Evolutionary conservation across 148 eudicot genomes (phyloP).

Genomic region (Drosera capensis): DNA sequence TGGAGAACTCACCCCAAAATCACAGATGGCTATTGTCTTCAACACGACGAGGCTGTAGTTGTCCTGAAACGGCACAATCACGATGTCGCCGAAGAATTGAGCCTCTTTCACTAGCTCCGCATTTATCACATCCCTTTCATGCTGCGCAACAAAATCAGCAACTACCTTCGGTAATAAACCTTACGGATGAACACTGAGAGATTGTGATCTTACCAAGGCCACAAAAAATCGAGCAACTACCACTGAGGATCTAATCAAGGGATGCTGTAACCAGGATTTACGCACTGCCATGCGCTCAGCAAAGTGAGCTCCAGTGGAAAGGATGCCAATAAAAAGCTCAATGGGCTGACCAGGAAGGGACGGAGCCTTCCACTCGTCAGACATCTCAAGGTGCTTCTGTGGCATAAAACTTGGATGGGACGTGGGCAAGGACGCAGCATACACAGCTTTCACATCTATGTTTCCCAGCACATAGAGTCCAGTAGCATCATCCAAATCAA

Average conservation of each 20-base stretch:
- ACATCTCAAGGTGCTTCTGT: conserved; percentile 59
- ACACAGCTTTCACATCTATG: conserved; percentile 45
- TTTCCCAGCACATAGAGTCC: conserved; percentile 46
- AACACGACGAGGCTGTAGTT: conserved; percentile 83
- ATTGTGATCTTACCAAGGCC: conserved; percentile 36
- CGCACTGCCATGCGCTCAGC: conserved; percentile 87
- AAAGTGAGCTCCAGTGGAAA: conserved; percentile 77
- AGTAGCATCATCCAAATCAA: conserved; percentile 67
- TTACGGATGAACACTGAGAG: not conserved
- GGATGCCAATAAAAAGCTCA: conserved; percentile 55
- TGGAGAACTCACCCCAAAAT: conserved; percentile 54
- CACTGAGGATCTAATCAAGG: conserved; percentile 27
- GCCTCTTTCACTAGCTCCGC: conserved; percentile 70
- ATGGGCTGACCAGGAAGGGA: conserved; percentile 39
- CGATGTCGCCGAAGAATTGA: conserved; percentile 65
- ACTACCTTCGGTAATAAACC: not conserved
- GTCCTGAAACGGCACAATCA: conserved; percentile 75
- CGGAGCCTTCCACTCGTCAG: conserved; percentile 46
- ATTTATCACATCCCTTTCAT: conserved; percentile 48
- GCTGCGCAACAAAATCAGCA: conserved; percentile 20
- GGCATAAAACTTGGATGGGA: conserved; percentile 53
- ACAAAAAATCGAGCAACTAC: conserved; percentile 70
- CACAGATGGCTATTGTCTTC: conserved; percentile 82
- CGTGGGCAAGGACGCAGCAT: conserved; percentile 58
- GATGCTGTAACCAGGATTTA: conserved; percentile 84